Percentiles rank a stretch among this genome's conserved stretches.
Conservation (phyloP, 2,329 filamentous ascomycete species). For the Penicillium sp. region DNA sequence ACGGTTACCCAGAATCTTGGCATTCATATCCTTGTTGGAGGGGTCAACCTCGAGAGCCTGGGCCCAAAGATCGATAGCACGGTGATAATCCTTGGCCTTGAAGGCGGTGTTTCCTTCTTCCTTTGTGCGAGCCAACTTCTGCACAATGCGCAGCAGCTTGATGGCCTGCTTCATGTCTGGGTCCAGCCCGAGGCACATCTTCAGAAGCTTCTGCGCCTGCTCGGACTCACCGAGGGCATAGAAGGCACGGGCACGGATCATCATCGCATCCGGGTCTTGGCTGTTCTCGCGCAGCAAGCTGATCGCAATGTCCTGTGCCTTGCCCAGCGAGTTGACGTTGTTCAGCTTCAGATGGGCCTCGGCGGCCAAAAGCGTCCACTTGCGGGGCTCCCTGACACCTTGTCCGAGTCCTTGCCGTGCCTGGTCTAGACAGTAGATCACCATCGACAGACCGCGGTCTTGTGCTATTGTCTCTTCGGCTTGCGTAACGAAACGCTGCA, state of each 20-base stretch:
- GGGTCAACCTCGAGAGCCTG: conserved; percentile 83
- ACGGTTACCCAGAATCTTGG: conserved; percentile 91
- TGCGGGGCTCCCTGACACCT: conserved; percentile 77
- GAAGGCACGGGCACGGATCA: conserved; percentile 80
- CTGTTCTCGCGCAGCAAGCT: conserved; percentile 78
- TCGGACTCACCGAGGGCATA: conserved; percentile 94
- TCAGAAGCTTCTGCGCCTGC: conserved; percentile 89
- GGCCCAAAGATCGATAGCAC: conserved; percentile 81
- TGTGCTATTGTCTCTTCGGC: conserved; percentile 74
- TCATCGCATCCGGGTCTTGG: conserved; percentile 89
- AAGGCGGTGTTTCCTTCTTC: conserved; percentile 88
- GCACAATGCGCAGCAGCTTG: conserved; percentile 83
- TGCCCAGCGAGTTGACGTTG: conserved; percentile 80
- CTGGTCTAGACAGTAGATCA: conserved; percentile 84
- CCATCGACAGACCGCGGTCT: conserved; percentile 84
- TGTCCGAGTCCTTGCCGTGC: conserved; percentile 77
- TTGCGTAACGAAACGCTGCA: conserved; percentile 77
- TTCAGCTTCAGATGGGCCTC: conserved; percentile 93
- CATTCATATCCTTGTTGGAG: conserved; percentile 84
- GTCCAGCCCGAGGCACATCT: conserved; percentile 84
- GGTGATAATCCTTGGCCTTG: conserved; percentile 77
- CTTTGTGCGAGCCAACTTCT: conserved; percentile 91
- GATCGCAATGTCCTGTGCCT: conserved; percentile 92
- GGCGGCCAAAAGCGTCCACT: conserved; percentile 90
- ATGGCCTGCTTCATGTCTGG: conserved; percentile 88